These are phyloP conservation scores for Saccharum spontaneum DNA, from an alignment of 176 grass and related monocot genomes.

Conservation along the genomic window DNA sequence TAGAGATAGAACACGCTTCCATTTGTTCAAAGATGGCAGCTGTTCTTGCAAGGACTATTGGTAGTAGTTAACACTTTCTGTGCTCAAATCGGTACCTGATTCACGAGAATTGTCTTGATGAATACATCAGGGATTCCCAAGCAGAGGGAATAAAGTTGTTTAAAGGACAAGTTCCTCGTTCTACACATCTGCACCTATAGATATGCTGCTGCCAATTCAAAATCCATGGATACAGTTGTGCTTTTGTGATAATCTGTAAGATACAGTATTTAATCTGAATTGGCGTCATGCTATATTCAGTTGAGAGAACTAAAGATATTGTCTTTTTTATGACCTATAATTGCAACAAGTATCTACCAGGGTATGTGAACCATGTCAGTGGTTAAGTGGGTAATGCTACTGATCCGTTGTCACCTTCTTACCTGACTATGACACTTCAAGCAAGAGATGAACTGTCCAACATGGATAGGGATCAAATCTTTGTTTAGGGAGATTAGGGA, in stretches of 20 bases:
- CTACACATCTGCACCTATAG: background rate
- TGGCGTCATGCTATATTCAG: background rate
- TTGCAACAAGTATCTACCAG: background rate
- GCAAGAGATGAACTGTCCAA: slow-evolving; percentile 4
- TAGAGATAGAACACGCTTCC: slow-evolving; percentile 55
- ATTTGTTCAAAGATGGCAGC: slow-evolving; percentile 54
- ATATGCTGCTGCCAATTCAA: slow-evolving; percentile 6
- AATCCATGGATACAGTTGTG: slow-evolving; percentile 12
- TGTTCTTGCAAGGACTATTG: slow-evolving; percentile 62
- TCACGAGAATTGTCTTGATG: background rate
- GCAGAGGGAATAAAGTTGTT: background rate
- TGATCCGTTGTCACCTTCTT: slow-evolving; percentile 6
- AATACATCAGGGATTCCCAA: slow-evolving; percentile 14
- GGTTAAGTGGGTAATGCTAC: slow-evolving; percentile 6
- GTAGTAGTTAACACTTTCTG: slow-evolving; percentile 36
- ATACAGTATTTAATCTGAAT: slow-evolving; percentile 20
- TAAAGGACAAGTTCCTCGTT: background rate
- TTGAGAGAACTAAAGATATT: slow-evolving; percentile 2
- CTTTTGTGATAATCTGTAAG: background rate
- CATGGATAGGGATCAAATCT: background rate
- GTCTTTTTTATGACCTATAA: background rate
- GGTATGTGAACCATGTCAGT: background rate
- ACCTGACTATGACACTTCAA: background rate
- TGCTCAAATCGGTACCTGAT: background rate
- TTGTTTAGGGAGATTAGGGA: slow-evolving; percentile 9